Percentiles rank a stretch among this genome's conserved stretches.
phyloP scores from a whole-genome alignment of 1,284 basidiomycete genomes.

The Porogramme epimiltina region DNA sequence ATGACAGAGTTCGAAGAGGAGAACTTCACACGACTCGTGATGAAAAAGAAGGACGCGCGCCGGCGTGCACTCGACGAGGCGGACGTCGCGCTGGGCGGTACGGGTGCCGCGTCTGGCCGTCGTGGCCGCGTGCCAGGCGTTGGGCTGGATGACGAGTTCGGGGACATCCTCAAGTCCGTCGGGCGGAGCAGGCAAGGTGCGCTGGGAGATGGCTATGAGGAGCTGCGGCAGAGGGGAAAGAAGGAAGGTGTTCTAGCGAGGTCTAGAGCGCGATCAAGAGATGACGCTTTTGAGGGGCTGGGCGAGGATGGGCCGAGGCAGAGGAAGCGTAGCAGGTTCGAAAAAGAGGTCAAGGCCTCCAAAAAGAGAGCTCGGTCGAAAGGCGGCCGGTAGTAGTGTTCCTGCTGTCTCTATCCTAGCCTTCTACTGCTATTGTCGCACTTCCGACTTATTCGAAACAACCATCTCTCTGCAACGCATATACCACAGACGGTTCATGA shows the following conservation, averaged over 20 bases:
- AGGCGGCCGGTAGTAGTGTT: constrained; percentile 6
- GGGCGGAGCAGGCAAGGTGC: constrained; percentile 42
- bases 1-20: constrained; percentile 95
- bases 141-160: constrained; percentile 84
- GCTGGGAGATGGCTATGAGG: constrained; percentile 72
- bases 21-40: constrained; percentile 90
- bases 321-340: constrained; percentile 77
- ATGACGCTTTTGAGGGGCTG: constrained; percentile 42
- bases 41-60: constrained; percentile 88
- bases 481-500: too few species aligned
- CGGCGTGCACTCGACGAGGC: constrained; percentile 86
- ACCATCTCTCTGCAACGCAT: too few species aligned
- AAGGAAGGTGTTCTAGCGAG: constrained; percentile 65
- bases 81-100: constrained; percentile 86
- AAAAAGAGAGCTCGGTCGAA: constrained; percentile 41
- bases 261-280: constrained; percentile 42
- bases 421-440: too few species aligned
- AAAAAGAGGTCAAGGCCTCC: constrained; percentile 65
- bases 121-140: constrained; percentile 64
- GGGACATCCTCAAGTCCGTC: constrained; percentile 71
- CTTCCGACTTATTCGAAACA: too few species aligned
- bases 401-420: too few species aligned
- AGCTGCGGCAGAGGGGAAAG: constrained; percentile 67
- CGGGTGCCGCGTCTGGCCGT: constrained; percentile 51
- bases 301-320: constrained; percentile 45